Percentiles rank a stretch among this genome's conserved stretches.
These are phyloP conservation scores for Aspergillus baeticus DNA, from an alignment of 495 filamentous ascomycete species.

Conservation along the genomic window DNA sequence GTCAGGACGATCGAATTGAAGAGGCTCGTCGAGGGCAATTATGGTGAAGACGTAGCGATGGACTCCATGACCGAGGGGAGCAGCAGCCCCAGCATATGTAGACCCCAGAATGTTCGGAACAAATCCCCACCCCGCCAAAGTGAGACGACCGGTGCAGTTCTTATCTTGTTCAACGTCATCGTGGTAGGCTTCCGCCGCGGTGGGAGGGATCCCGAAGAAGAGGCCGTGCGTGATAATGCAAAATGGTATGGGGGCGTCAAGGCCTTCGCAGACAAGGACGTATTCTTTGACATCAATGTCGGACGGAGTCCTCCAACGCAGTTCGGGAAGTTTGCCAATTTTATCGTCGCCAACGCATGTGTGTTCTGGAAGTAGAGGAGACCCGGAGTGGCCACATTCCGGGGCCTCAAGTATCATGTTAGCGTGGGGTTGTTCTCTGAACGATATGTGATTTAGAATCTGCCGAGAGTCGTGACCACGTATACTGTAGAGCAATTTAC, in stretches of 20 bases:
- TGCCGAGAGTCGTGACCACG: constrained; percentile 30
- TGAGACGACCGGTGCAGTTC: constrained; percentile 14
- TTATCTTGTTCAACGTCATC: constrained; percentile 30
- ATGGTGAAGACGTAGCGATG: constrained; percentile 53
- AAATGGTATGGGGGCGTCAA: constrained; percentile 48
- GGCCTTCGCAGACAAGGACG: constrained; percentile 50
- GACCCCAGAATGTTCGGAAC: constrained; percentile 30
- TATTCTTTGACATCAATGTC: constrained; percentile 41
- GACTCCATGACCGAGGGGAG: constrained; percentile 45
- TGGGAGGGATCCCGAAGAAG: constrained; percentile 41
- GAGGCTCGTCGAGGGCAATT: constrained; percentile 41
- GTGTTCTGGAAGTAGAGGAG: constrained; percentile 34
- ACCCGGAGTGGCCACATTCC: constrained; percentile 38
- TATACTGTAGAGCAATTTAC: constrained; percentile 24
- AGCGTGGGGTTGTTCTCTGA: constrained; percentile 29
- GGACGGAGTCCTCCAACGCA: constrained; percentile 36
- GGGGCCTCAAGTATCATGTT: constrained; percentile 43
- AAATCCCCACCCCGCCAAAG: constrained; percentile 42
- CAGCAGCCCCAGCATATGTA: constrained; percentile 39
- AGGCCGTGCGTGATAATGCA: constrained; percentile 45
- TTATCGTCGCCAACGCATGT: constrained; percentile 35
- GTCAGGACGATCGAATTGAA: constrained; percentile 30
- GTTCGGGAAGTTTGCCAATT: constrained; percentile 34
- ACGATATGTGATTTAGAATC: constrained; percentile 25
- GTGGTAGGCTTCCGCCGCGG: constrained; percentile 26